Evolutionary conservation across 352 stramenopile genomes (phyloP).

Genomic region (Globisporangium splendens): DNA sequence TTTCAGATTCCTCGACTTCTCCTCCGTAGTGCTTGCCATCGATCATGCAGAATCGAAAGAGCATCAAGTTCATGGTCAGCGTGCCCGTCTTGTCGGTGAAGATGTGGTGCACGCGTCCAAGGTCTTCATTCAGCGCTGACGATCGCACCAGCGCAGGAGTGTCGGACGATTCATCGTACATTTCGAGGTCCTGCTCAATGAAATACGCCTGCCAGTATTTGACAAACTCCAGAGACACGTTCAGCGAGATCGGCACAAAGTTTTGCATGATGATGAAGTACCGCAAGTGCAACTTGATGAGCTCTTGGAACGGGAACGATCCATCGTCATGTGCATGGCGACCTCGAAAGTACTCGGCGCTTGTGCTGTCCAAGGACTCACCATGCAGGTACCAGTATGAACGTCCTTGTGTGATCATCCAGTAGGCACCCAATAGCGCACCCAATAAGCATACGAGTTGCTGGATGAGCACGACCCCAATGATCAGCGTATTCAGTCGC

Average conservation of each 20-base stretch:
- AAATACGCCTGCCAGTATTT: slow-evolving; percentile 96
- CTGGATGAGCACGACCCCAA: slow-evolving; percentile 69
- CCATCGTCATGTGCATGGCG: slow-evolving; percentile 1
- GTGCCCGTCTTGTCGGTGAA: slow-evolving; percentile 96
- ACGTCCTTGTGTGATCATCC: slow-evolving; percentile 63
- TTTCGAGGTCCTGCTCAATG: slow-evolving; percentile 89
- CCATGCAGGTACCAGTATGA: slow-evolving; percentile 64
- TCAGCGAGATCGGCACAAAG: slow-evolving; percentile 98
- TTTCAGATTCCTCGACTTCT: slow-evolving; percentile 47
- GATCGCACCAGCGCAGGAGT: slow-evolving; percentile 80
- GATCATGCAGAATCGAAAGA: slow-evolving; percentile 95
- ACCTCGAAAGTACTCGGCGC: not conserved
- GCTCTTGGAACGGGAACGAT: slow-evolving; percentile 48
- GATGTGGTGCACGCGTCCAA: slow-evolving; percentile 89
- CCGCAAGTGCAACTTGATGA: slow-evolving; percentile 80
- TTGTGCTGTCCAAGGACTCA: not conserved
- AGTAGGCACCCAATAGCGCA: slow-evolving; percentile 56
- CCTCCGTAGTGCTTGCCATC: slow-evolving; percentile 91
- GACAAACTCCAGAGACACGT: slow-evolving; percentile 96
- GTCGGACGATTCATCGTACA: slow-evolving; percentile 90
- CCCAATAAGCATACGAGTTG: slow-evolving; percentile 69
- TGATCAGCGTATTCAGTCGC: slow-evolving; percentile 68
- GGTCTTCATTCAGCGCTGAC: slow-evolving; percentile 89
- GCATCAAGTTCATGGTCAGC: slow-evolving; percentile 95
- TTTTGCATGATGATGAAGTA: slow-evolving; percentile 98